Evolutionary conservation across 345 rosid genomes (phyloP), one percentile per base, ranked within the genome.

Genomic region (Salix arbutifolia): DNA sequence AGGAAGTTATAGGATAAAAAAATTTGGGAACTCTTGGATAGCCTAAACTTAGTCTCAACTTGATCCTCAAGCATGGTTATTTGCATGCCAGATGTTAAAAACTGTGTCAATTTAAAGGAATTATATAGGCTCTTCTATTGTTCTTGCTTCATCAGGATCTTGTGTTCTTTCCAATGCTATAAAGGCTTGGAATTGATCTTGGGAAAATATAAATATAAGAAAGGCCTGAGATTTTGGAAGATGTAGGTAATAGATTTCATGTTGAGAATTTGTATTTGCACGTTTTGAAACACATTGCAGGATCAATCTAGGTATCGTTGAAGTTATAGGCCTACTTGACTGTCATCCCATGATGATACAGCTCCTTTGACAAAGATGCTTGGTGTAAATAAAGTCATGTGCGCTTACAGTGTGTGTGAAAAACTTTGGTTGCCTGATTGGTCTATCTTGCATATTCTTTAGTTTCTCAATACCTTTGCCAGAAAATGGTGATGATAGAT

Each of bases 401-500:
- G 50, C 50, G 13, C 17, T 46, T 12, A 14, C 17, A 44, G 50
- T 44, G 50, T 44, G 16, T 13, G 50, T 44, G 17, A 46, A 14
- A 46, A 46, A 46, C 50, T 13, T 12, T 46, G 50, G 50, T 46
- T 67, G 50, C 16, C 46, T 56, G 42, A 44, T 19, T 64, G 30
- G 42, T 53, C 35, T 74, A 40, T 70, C 46, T 75, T 40, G 26
- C 62, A 6, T 70, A 7, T 28, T n/a, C 23, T 6, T 65, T 50
- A n/a, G 25, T 62, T 74, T 48, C 40, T 21, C 17, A 23, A 48
- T 75, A 4, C 40, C 40, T 74, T 48, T 42, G 31, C 65, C 5
- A 40, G 62, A 46, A 42, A 18, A 67, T 67, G 37, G n/a, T 33
- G 30, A 69, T 66, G 67, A 77, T 31, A 50, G 74, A 56, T n/a